phyloP scores from a whole-genome alignment of 108 stramenopile genomes.

The Phaeodactylum tricornutum region DNA sequence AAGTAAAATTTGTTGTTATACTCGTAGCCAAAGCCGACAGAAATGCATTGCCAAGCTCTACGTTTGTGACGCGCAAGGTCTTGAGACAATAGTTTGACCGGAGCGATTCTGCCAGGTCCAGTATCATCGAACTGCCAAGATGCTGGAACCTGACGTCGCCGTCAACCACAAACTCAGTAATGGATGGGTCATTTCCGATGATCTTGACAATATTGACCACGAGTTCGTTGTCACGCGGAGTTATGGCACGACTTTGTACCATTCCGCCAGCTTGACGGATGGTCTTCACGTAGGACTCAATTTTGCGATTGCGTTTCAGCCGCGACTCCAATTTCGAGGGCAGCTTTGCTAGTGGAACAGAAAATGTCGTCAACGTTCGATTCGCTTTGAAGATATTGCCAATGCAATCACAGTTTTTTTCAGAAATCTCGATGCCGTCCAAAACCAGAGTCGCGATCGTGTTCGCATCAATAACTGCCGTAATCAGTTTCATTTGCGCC shows the following conservation, averaged over 20 bases:
- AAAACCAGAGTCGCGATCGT: not conserved
- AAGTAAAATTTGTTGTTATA: constrained; percentile 24
- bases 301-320: not conserved
- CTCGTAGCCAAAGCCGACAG: constrained; percentile 16
- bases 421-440: not conserved
- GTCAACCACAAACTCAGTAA: not conserved
- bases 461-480: not conserved
- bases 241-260: not conserved
- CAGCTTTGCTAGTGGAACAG: not conserved
- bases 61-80: constrained; percentile 14
- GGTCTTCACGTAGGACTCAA: not conserved
- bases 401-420: not conserved
- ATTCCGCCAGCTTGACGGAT: not conserved
- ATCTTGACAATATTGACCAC: constrained; percentile 2
- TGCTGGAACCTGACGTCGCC: constrained; percentile 10
- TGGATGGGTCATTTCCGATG: constrained; percentile 3
- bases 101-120: constrained; percentile 15
- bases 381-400: not conserved
- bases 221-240: constrained; percentile 10
- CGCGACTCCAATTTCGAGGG: not conserved
- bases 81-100: constrained; percentile 24
- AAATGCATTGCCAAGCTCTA: constrained; percentile 30
- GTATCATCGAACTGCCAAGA: constrained; percentile 12
- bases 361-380: not conserved
- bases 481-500: not conserved